Conservation (phyloP, 495 filamentous ascomycete genomes). For the Cryomyces antarcticus region DNA sequence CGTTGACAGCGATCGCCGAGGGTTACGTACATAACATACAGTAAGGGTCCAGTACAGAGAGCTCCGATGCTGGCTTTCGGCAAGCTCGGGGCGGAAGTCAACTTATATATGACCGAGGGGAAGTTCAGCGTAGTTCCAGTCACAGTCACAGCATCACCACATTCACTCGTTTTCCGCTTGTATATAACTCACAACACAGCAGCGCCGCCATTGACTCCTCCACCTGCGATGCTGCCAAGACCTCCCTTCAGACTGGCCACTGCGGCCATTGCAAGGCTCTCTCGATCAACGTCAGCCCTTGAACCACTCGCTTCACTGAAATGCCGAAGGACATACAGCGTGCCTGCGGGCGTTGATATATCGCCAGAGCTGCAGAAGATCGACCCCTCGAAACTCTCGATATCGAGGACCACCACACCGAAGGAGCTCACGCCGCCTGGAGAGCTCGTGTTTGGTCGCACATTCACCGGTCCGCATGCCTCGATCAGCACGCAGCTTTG, state of each 20-base stretch:
- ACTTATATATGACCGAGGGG: too few relatives aligned
- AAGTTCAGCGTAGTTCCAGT: too few relatives aligned
- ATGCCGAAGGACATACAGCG: conserved; percentile 17
- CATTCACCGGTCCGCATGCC: conserved; percentile 51
- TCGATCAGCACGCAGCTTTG: not conserved
- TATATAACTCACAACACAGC: too few relatives aligned
- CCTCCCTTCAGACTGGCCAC: not conserved
- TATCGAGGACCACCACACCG: conserved; percentile 56
- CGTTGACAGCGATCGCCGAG: too few relatives aligned
- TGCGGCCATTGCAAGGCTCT: not conserved
- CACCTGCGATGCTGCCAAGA: not conserved
- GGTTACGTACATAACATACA: too few relatives aligned
- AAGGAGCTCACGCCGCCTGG: conserved; percentile 51
- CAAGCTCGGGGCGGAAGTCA: too few relatives aligned
- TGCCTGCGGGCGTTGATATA: conserved; percentile 16
- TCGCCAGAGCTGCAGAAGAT: conserved; percentile 35
- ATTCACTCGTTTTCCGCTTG: too few relatives aligned
- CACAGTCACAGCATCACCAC: too few relatives aligned
- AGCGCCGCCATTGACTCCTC: too few relatives aligned
- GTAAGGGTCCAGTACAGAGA: too few relatives aligned
- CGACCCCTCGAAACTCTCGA: conserved; percentile 51
- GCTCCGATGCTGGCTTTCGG: too few relatives aligned
- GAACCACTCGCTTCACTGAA: conserved; percentile 14
- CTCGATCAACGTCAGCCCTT: conserved; percentile 9
- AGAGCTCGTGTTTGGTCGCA: conserved; percentile 68